Conservation (phyloP, 768 basidiomycete genomes). For the Agrocybe chaxingu region DNA sequence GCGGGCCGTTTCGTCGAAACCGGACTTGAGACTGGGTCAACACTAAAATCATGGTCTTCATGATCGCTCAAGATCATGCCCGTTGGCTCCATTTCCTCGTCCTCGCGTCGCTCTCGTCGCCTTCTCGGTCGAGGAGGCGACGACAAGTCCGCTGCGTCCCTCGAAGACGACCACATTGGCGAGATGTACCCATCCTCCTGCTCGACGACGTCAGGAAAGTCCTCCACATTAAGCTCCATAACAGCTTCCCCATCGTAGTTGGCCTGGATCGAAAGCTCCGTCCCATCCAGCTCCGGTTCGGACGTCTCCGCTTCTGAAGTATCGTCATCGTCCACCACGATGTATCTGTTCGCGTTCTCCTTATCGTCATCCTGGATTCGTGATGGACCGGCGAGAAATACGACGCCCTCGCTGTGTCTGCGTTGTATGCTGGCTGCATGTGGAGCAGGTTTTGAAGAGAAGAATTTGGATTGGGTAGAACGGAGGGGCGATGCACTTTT, state of each 20-base stretch:
- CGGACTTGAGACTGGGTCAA: conserved; percentile 26
- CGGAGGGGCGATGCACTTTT: conserved; percentile 15
- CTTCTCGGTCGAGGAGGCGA: conserved; percentile 46
- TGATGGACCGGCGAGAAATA: conserved; percentile 30
- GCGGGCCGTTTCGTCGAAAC: conserved; percentile 21
- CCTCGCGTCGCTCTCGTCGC: conserved; percentile 5
- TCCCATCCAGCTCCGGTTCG: conserved; percentile 21
- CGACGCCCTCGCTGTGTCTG: conserved; percentile 16
- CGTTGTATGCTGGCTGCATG: conserved; percentile 10
- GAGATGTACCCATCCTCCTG: conserved; percentile 86
- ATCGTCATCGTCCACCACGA: conserved; percentile 24
- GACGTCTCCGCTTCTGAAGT: conserved; percentile 21
- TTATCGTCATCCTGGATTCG: conserved; percentile 30
- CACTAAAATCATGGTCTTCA: conserved; percentile 21
- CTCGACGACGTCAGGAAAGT: conserved; percentile 43
- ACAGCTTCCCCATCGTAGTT: conserved; percentile 34
- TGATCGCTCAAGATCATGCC: conserved; percentile 15
- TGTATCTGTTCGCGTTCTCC: conserved; percentile 34
- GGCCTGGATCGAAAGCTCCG: conserved; percentile 32
- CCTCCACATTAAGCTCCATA: conserved; percentile 35
- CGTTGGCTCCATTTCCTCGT: conserved; percentile 1
- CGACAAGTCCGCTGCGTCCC: conserved; percentile 62
- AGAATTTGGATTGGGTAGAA: conserved; percentile 38
- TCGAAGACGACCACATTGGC: conserved; percentile 54
- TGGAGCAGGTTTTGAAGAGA: conserved; percentile 7